Percentiles rank a stretch among this genome's conserved stretches.
Evolutionary conservation across 2,329 filamentous ascomycete genomes (phyloP).

Genomic region (Endocalyx cinctus): DNA sequence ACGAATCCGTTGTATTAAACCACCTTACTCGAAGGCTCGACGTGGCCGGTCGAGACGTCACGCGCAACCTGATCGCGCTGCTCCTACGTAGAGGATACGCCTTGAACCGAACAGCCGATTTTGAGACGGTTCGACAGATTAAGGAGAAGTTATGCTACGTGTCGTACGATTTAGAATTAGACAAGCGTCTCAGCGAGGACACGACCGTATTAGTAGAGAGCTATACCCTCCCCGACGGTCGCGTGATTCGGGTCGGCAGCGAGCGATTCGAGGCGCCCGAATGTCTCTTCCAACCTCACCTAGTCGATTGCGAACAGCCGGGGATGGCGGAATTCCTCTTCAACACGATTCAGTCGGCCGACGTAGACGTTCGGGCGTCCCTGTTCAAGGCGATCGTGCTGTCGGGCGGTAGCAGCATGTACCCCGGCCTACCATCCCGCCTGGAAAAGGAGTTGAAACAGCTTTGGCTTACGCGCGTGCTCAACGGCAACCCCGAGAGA

Average conservation of each 20-base stretch:
- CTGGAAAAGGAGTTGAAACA: conserved; percentile 99
- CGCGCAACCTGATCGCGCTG: conserved; percentile 94
- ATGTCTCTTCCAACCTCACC: conserved; percentile 96
- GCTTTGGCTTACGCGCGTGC: conserved; percentile 88
- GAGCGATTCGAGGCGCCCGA: conserved; percentile 98
- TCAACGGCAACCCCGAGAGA: conserved; percentile 87
- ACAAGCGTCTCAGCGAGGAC: conserved; percentile 93
- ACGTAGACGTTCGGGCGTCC: conserved; percentile 89
- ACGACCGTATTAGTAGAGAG: conserved; percentile 96
- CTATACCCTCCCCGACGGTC: conserved; percentile 94
- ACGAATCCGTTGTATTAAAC: conserved; percentile 96
- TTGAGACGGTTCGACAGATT: conserved; percentile 97
- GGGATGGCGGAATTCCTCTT: conserved; percentile 97
- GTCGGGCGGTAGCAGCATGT: conserved; percentile 97
- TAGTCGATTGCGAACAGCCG: conserved; percentile 95
- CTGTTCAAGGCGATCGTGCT: conserved; percentile 97
- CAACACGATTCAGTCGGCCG: conserved; percentile 95
- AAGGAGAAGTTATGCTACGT: conserved; percentile 99
- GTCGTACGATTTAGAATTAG: conserved; percentile 93
- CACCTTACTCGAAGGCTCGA: conserved; percentile 92
- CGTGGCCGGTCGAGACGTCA: conserved; percentile 94
- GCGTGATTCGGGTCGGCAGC: conserved; percentile 91
- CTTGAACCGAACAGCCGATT: conserved; percentile 95
- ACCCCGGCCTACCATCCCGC: conserved; percentile 87
- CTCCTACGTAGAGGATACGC: conserved; percentile 92